These are phyloP conservation scores for Zygotorulaspora mrakii DNA, from an alignment of 1,139 yeast genomes.

Conservation along the genomic window DNA sequence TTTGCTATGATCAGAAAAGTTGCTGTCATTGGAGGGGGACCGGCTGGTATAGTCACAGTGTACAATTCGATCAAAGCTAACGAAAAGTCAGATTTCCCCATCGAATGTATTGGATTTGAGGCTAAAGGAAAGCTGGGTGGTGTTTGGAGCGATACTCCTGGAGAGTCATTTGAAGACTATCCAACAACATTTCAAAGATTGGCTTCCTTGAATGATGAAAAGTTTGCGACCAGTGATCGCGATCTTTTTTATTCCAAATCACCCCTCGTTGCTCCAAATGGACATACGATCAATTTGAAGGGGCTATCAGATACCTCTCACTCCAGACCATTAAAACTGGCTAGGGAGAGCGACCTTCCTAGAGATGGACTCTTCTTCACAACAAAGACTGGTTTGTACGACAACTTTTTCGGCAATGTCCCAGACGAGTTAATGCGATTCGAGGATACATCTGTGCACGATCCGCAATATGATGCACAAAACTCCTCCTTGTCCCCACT, in stretches of 20 bases:
- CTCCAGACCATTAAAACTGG: conserved; percentile 13
- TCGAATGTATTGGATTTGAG: conserved; percentile 39
- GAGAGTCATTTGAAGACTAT: conserved; percentile 9
- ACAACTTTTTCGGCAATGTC: conserved; percentile 17
- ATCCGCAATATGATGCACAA: neutral
- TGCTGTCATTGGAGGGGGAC: conserved; percentile 43
- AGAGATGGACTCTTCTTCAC: conserved; percentile 18
- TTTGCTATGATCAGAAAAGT: conserved; percentile 26
- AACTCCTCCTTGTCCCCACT: conserved; percentile 15
- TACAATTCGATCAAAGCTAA: conserved; percentile 32
- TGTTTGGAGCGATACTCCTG: conserved; percentile 36
- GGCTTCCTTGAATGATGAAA: conserved; percentile 8
- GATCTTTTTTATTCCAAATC: conserved; percentile 16
- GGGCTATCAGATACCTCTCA: conserved; percentile 15
- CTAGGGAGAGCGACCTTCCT: conserved; percentile 4
- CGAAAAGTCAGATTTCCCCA: conserved; percentile 6
- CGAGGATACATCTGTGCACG: conserved; percentile 10
- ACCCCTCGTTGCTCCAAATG: conserved; percentile 13
- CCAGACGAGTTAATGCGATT: conserved; percentile 19
- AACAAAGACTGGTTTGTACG: conserved; percentile 19
- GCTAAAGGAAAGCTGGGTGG: conserved; percentile 40
- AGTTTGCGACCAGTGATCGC: conserved; percentile 10
- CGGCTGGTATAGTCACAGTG: conserved; percentile 38
- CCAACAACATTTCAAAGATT: conserved; percentile 14
- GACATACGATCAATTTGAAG: conserved; percentile 10